Evolutionary conservation across 305 asterid genomes (phyloP).

Genomic region (Fraxinus sp.): DNA sequence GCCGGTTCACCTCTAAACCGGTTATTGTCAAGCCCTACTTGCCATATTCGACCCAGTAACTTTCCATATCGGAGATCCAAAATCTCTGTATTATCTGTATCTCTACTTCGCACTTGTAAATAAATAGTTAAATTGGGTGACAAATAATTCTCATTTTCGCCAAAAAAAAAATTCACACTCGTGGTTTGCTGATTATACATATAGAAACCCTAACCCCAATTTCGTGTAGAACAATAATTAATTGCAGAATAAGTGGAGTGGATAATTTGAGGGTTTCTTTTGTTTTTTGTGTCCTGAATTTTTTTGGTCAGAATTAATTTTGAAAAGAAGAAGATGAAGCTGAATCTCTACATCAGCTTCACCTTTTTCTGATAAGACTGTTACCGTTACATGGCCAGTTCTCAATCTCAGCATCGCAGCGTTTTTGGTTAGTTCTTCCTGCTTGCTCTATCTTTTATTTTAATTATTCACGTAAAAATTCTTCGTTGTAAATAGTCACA

Average conservation of each 20-base stretch:
- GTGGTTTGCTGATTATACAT: background rate
- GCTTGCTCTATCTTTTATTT: background rate
- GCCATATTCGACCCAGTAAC: background rate
- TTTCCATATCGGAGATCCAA: background rate
- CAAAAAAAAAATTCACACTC: background rate
- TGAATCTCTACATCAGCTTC: constrained; percentile 26
- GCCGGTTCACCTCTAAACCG: background rate
- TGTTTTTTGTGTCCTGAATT: background rate
- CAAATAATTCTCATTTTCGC: background rate
- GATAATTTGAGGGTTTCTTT: background rate
- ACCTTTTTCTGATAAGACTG: constrained; percentile 17
- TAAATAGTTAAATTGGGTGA: background rate
- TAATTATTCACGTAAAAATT: background rate
- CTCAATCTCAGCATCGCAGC: constrained; percentile 81
- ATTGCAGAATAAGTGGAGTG: background rate
- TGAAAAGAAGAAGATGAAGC: constrained; percentile 19
- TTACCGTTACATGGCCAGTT: constrained; percentile 49
- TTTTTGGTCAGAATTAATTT: background rate
- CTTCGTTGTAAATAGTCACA: constrained; percentile 4
- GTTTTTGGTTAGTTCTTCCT: constrained; percentile 55
- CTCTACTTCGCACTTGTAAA: background rate
- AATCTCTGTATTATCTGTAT: background rate
- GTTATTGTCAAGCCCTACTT: background rate
- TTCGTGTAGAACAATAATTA: background rate
- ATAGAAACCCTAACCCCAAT: background rate